phyloP scores from a whole-genome alignment of 208 protist species.

The Acanthamoeba lugdunensis region DNA sequence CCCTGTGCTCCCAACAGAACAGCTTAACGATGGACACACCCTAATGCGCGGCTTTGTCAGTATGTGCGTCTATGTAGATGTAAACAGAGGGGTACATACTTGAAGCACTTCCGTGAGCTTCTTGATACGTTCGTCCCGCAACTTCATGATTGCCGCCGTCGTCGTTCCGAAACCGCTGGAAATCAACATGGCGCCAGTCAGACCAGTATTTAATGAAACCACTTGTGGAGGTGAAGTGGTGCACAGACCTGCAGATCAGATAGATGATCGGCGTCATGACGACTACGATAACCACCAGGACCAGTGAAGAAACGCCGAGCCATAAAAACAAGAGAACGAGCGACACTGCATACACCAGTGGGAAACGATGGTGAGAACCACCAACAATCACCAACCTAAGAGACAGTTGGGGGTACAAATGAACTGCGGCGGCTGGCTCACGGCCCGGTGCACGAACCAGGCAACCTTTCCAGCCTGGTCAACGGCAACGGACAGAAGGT shows the following conservation, averaged over 20 bases:
- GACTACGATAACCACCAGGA: not conserved
- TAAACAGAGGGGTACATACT: not conserved
- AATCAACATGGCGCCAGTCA: not conserved
- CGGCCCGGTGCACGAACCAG: not conserved
- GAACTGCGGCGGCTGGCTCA: constrained; percentile 16
- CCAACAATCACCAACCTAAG: not conserved
- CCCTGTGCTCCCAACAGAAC: constrained; percentile 21
- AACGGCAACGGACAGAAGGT: not conserved
- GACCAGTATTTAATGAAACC: not conserved
- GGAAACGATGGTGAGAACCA: not conserved
- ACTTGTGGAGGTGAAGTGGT: not conserved
- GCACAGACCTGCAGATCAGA: not conserved
- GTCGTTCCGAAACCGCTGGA: not conserved
- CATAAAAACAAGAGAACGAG: not conserved
- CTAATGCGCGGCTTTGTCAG: not conserved
- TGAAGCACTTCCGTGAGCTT: constrained; percentile 34
- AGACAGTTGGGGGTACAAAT: not conserved
- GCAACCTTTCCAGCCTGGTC: not conserved
- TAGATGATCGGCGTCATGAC: not conserved
- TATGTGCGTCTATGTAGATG: not conserved
- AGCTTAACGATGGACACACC: not conserved
- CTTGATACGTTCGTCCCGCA: constrained; percentile 27
- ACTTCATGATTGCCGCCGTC: not conserved
- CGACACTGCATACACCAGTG: not conserved
- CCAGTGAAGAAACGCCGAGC: constrained; percentile 11